These are phyloP conservation scores for Syzygium oleosum DNA, from an alignment of 345 rosid genomes.

Conservation along the genomic window DNA sequence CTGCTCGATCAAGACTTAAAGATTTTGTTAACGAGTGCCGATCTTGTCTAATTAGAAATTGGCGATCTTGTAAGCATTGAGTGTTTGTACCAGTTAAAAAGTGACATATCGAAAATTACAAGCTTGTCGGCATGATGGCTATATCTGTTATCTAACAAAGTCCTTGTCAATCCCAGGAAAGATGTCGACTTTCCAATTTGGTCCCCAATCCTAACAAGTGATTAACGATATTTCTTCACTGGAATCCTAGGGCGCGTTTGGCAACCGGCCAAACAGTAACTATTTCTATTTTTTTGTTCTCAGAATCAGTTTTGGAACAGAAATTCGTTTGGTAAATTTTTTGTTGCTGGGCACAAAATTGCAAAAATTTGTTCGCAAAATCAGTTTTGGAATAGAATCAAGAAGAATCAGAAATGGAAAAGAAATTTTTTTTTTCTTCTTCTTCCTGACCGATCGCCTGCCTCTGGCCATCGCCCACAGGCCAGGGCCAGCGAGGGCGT, in stretches of 20 bases:
- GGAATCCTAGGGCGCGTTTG: not conserved
- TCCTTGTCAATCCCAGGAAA: not conserved
- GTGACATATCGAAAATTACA: not conserved
- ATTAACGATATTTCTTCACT: not conserved
- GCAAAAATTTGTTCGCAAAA: too few species aligned
- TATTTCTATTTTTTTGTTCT: too few species aligned
- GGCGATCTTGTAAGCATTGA: not conserved
- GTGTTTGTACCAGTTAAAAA: not conserved
- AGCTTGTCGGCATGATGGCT: not conserved
- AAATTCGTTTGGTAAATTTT: too few species aligned
- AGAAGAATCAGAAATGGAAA: too few species aligned
- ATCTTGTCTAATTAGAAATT: not conserved
- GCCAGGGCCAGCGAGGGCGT: too few species aligned
- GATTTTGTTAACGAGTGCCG: not conserved
- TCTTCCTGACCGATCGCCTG: too few species aligned
- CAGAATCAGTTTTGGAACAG: too few species aligned
- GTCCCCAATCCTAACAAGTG: not conserved
- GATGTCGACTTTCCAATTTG: not conserved
- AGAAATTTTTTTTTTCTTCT: too few species aligned
- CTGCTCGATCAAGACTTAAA: not conserved
- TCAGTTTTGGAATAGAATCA: too few species aligned
- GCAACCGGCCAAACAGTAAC: too few species aligned
- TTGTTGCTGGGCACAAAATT: too few species aligned
- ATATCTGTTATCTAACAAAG: not conserved
- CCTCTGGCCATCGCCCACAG: too few species aligned